Evolutionary conservation across 2,329 filamentous ascomycete species (phyloP).

Genomic region (Talaromyces sp.): DNA sequence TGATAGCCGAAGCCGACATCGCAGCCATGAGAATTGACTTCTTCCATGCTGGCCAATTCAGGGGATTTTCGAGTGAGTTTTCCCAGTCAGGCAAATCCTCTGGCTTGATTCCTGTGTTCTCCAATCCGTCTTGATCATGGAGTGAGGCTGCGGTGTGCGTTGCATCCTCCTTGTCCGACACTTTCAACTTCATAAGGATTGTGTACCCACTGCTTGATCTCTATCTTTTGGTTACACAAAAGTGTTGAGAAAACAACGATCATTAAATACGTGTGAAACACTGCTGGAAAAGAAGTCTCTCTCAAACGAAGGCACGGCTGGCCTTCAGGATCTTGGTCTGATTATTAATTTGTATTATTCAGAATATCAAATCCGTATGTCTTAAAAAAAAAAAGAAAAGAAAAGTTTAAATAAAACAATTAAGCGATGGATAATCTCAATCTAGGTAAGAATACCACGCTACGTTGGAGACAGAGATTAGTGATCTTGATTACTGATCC

Average conservation of each 20-base stretch:
- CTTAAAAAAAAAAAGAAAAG: background rate
- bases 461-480: background rate
- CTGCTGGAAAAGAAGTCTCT: background rate
- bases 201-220: background rate
- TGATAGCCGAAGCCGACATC: background rate
- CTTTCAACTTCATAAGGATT: background rate
- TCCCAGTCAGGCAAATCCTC: background rate
- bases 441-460: too few relatives aligned
- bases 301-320: background rate
- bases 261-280: background rate
- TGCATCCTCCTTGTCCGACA: background rate
- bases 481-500: background rate
- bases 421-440: background rate
- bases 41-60: slow-evolving; percentile 1
- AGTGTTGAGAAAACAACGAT: background rate
- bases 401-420: background rate
- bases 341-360: background rate
- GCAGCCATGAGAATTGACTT: background rate
- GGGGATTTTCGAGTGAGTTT: background rate
- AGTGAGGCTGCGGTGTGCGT: background rate
- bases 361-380: background rate
- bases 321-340: background rate
- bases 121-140: background rate
- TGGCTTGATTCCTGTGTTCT: background rate
- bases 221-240: background rate